Percentiles rank a stretch among this genome's conserved stretches.
These are phyloP conservation scores for Fomitopsis palustris DNA, from an alignment of 1,284 basidiomycete genomes.

Conservation along the genomic window DNA sequence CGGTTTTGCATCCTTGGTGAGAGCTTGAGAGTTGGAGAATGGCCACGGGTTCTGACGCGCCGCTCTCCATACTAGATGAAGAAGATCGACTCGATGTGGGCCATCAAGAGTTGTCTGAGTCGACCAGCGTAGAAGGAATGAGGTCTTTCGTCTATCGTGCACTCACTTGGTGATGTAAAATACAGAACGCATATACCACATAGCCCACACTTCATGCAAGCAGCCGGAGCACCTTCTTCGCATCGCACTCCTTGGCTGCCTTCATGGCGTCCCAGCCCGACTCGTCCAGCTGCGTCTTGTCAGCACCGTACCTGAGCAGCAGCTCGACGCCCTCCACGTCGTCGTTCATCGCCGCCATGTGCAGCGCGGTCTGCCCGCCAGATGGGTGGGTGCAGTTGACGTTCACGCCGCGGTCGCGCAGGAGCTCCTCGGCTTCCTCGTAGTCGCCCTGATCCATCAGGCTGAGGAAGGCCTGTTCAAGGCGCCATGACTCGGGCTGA, in stretches of 20 bases:
- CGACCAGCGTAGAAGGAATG: neutral
- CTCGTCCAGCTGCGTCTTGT: neutral
- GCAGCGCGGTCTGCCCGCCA: neutral
- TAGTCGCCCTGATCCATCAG: neutral
- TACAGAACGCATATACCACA: neutral
- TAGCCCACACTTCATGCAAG: neutral
- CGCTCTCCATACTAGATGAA: constrained; percentile 12
- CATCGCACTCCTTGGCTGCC: neutral
- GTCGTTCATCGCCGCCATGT: constrained; percentile 1
- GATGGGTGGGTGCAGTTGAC: neutral
- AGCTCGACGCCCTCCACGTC: neutral
- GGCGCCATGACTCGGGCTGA: neutral
- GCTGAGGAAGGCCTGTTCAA: neutral
- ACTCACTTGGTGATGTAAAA: no score
- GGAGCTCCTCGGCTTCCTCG: neutral
- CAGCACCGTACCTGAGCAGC: neutral
- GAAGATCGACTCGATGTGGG: constrained; percentile 20
- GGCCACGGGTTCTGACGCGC: neutral
- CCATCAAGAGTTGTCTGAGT: constrained; percentile 15
- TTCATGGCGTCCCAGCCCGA: neutral
- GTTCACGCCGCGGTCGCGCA: neutral
- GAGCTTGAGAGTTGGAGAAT: neutral
- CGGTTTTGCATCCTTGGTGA: neutral
- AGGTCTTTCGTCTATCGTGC: neutral
- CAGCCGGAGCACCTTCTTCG: neutral